Evolutionary conservation across 2,329 filamentous ascomycete species (phyloP).

Genomic region (Cladophialophora exuberans): DNA sequence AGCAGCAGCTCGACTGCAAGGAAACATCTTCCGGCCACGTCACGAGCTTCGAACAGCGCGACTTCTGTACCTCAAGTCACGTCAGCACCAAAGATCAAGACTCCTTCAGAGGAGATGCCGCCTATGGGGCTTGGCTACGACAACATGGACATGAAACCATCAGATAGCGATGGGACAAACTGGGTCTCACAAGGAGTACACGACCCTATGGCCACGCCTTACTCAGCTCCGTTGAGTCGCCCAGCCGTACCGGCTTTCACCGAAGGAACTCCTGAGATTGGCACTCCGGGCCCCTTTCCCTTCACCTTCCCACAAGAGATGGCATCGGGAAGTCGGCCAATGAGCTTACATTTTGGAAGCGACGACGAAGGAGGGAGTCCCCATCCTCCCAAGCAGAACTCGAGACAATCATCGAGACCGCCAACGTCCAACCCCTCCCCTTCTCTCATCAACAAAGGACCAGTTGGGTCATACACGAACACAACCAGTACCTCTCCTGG

Average conservation of each 20-base stretch:
- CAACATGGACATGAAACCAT: conserved; percentile 20
- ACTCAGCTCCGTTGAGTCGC: conserved; percentile 30
- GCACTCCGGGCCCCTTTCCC: conserved; percentile 24
- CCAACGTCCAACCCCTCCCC: conserved; percentile 35
- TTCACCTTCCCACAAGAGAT: conserved; percentile 33
- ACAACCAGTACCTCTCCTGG: conserved; percentile 18
- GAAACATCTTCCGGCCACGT: conserved; percentile 59
- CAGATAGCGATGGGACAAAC: conserved; percentile 13
- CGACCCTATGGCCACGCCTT: conserved; percentile 29
- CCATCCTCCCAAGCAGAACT: conserved; percentile 25
- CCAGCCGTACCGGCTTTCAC: conserved; percentile 27
- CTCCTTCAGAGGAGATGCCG: conserved; percentile 26
- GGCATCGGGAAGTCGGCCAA: conserved; percentile 23
- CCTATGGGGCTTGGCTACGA: conserved; percentile 23
- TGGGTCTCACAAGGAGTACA: conserved; percentile 26
- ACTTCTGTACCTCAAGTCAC: conserved; percentile 33
- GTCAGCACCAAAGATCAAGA: conserved; percentile 31
- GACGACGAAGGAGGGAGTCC: conserved; percentile 34
- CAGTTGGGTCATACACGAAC: conserved; percentile 9
- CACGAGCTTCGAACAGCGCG: conserved; percentile 25
- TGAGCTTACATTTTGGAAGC: conserved; percentile 34
- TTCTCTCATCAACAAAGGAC: conserved; percentile 30
- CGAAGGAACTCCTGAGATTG: conserved; percentile 30
- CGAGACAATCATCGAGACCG: conserved; percentile 30
- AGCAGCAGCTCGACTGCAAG: conserved; percentile 78